Evolutionary conservation across 139 green algal species (phyloP), one percentile per base, ranked within the genome.

Genomic region (Tetradesmus obliquus): DNA sequence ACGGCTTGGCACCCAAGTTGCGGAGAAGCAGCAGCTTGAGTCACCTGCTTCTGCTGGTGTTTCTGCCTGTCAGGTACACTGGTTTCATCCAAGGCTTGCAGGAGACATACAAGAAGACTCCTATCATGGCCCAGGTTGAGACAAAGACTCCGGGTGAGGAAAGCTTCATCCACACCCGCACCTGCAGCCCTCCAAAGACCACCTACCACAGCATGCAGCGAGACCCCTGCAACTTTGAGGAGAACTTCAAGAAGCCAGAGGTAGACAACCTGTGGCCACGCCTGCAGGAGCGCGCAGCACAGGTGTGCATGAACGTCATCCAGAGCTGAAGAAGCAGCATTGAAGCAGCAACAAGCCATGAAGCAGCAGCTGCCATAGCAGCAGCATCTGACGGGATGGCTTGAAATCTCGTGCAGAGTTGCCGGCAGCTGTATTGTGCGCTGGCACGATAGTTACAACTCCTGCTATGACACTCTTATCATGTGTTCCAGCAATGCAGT

Each of bases 61-160:
- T 45, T 22, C n/a, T 82, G 76, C n/a, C 5, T 8, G 20, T 82
- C 93, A 97, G 96, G 89, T 98, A 97, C 92, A 98, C 96, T 45
- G 96, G 96, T 0, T 96, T 96, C 76, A 84, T 96, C 3, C 93
- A 96, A 10, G 93, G 94, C 15, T 45, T 96, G 82, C 80, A 91
- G 15, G 95, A 97, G 87, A 97, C 95, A 4, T 97, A 96, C 91
- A 96, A 95, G 84, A 96, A 96, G 90, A 98, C 96, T 5, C 96
- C 96, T 0, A 93, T 97, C 55, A 93, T 94, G 91, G 94, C 94
- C 7, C 96, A 98, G 93, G 84, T 95, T 22, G 93, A 97, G 91
- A 95, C 94, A 10, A 96, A 94, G 91, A 82, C 93, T 32, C 96
- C 96, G 7, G 55, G 82, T 1, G 91, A 95, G 13, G 84, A 91